These are phyloP conservation scores for Leccinum olivaceopallidum DNA, from an alignment of 768 basidiomycete species.

Conservation along the genomic window DNA sequence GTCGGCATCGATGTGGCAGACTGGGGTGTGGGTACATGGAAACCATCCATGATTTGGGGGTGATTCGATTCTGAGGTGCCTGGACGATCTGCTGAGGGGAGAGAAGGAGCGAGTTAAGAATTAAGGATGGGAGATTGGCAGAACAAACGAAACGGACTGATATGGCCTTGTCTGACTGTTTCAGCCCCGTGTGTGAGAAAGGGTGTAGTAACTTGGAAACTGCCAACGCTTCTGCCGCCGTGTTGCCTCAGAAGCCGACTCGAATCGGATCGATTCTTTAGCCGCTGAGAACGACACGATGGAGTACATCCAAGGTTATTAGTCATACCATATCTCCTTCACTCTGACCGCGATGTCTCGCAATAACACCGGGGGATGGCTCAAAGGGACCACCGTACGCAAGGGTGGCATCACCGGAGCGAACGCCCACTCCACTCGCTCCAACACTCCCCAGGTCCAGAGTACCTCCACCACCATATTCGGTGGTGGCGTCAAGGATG, in stretches of 20 bases:
- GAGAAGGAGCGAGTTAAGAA: background rate
- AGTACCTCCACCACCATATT: constrained; percentile 74
- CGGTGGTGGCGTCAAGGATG: constrained; percentile 85
- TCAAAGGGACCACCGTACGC: constrained; percentile 74
- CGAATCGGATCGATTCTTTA: constrained; percentile 13
- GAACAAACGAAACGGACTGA: constrained; percentile 10
- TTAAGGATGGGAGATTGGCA: background rate
- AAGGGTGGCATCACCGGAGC: constrained; percentile 55
- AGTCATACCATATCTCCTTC: background rate
- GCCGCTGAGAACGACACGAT: constrained; percentile 5
- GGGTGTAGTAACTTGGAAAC: background rate
- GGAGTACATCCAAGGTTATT: constrained; percentile 6
- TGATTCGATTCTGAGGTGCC: constrained; percentile 3
- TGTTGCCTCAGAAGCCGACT: constrained; percentile 13
- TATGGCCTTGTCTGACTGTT: constrained; percentile 10
- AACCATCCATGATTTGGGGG: constrained; percentile 24
- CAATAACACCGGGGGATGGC: constrained; percentile 43
- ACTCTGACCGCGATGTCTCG: constrained; percentile 32
- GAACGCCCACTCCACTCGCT: constrained; percentile 49
- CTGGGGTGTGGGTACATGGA: constrained; percentile 23
- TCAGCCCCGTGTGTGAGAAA: background rate
- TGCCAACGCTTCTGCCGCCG: constrained; percentile 3
- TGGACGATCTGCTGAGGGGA: background rate
- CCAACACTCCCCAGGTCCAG: constrained; percentile 66
- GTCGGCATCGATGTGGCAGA: constrained; percentile 14